These are phyloP conservation scores for Cryphonectria carpinicola DNA, from an alignment of 2,329 filamentous ascomycete genomes.

Conservation along the genomic window DNA sequence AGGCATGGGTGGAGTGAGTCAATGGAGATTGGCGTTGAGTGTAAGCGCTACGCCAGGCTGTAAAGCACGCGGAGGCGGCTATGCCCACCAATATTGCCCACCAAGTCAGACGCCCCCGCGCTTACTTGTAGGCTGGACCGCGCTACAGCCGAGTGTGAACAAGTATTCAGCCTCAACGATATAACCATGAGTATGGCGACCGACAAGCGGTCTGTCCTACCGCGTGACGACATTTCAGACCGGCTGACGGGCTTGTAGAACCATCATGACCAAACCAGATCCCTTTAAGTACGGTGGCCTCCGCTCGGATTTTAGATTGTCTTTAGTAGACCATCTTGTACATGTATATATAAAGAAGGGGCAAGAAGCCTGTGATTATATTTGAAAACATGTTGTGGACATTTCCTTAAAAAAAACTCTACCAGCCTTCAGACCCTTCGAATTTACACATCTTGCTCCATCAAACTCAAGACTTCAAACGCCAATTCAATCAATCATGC, in stretches of 20 bases:
- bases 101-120: not conserved
- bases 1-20: not conserved
- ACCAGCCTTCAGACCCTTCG: not conserved
- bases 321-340: too few species aligned
- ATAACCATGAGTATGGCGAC: not conserved
- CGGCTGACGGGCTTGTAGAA: not conserved
- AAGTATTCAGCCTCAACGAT: not conserved
- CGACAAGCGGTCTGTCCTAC: not conserved
- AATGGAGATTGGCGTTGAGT: not conserved
- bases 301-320: not conserved
- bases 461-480: not conserved
- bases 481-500: not conserved
- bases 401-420: not conserved
- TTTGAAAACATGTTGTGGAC: not conserved
- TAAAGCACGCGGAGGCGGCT: not conserved
- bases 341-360: not conserved
- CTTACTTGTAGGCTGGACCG: not conserved
- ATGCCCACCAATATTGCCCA: not conserved
- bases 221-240: not conserved
- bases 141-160: not conserved
- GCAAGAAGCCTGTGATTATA: not conserved
- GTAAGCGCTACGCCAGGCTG: slow-evolving; percentile 5
- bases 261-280: not conserved
- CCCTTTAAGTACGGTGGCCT: not conserved
- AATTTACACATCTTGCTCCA: not conserved